Conservation (phyloP, 2,329 filamentous ascomycete genomes). For the Curvularia sp. region DNA sequence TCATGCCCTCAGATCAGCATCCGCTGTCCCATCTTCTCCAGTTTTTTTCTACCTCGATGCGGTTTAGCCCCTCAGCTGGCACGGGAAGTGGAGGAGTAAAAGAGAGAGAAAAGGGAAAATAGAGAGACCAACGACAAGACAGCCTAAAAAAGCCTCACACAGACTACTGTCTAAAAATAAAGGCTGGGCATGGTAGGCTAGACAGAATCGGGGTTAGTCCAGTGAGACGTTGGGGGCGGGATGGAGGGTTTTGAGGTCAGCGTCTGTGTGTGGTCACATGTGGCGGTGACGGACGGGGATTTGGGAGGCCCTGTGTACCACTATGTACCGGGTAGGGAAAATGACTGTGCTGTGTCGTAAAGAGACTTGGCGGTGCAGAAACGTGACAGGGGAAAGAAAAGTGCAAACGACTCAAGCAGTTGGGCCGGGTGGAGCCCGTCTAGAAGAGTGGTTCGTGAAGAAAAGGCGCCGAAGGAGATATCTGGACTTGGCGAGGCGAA, state of each 20-base stretch:
- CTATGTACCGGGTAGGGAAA: no score
- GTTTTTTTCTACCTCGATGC: background rate
- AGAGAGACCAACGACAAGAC: background rate
- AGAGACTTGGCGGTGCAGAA: no score
- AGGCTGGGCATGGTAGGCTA: background rate
- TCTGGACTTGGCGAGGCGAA: background rate
- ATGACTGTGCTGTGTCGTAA: no score
- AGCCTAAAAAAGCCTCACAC: background rate
- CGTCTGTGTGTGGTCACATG: no score
- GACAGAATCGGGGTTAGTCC: background rate
- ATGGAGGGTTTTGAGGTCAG: no score
- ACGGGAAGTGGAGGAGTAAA: background rate
- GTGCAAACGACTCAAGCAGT: background rate
- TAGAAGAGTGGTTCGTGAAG: background rate
- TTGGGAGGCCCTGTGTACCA: no score
- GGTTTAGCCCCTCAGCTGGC: background rate
- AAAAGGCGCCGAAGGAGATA: background rate
- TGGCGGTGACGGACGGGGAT: no score
- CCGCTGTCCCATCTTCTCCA: slow-evolving; percentile 8
- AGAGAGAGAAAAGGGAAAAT: background rate
- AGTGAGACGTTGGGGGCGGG: slow-evolving; percentile 2
- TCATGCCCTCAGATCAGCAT: slow-evolving; percentile 5
- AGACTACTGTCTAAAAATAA: slow-evolving; percentile 9
- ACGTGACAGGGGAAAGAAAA: no score
- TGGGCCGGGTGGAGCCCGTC: background rate